Evolutionary conservation across 2,329 filamentous ascomycete genomes (phyloP).

Genomic region (Colletotrichum shisoi): DNA sequence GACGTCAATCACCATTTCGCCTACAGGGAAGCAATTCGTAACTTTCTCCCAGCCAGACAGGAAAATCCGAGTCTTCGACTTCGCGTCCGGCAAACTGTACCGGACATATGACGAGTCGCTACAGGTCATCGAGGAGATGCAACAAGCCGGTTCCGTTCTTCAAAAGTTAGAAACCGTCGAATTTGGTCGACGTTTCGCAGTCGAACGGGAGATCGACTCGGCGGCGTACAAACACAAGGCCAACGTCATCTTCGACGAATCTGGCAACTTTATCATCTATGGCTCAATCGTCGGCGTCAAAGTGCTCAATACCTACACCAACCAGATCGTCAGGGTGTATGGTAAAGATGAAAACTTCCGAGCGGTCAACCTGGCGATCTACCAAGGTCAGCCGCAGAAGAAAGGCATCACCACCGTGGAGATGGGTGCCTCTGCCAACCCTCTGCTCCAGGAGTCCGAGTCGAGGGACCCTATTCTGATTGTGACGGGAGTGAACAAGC

Average conservation of each 20-base stretch:
- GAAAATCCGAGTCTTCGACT: constrained; percentile 93
- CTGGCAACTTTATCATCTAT: constrained; percentile 92
- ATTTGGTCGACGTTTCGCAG: constrained; percentile 85
- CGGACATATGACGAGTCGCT: constrained; percentile 96
- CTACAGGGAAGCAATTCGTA: constrained; percentile 84
- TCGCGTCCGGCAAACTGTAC: constrained; percentile 84
- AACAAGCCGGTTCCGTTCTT: constrained; percentile 85
- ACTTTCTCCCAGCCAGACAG: constrained; percentile 92
- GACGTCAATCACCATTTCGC: constrained; percentile 82
- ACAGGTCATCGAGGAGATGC: constrained; percentile 88
- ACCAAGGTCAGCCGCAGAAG: constrained; percentile 94
- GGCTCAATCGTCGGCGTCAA: constrained; percentile 92
- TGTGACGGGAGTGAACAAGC: constrained; percentile 82
- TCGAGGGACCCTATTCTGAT: constrained; percentile 88
- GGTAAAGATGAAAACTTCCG: constrained; percentile 89
- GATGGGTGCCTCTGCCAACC: constrained; percentile 96
- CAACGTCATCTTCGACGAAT: constrained; percentile 95
- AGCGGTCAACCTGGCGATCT: constrained; percentile 81
- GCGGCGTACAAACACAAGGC: constrained; percentile 71
- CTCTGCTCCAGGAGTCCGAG: constrained; percentile 90
- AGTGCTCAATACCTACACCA: constrained; percentile 94
- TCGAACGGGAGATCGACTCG: constrained; percentile 85
- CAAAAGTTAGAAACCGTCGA: constrained; percentile 88
- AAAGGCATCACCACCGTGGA: constrained; percentile 92
- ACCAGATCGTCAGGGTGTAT: constrained; percentile 88